These are phyloP conservation scores for Corynascus novoguineensis DNA, from an alignment of 495 filamentous ascomycete species.

Conservation along the genomic window DNA sequence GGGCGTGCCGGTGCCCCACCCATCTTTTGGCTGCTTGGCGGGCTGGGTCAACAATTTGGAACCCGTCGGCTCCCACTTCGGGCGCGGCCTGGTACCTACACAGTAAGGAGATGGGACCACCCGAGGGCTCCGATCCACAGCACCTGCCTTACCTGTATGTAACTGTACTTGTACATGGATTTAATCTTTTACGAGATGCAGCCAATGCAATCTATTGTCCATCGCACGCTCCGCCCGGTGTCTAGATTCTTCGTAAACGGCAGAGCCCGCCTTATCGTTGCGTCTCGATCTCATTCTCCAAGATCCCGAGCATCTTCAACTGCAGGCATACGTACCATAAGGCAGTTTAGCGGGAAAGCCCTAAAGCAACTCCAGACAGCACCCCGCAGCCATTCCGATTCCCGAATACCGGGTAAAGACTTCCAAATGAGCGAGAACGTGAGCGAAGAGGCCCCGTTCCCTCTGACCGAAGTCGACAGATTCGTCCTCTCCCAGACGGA, in stretches of 20 bases:
- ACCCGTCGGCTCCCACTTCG: not conserved
- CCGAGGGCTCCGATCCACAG: slow-evolving; percentile 6
- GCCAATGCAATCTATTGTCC: not conserved
- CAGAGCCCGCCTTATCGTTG: not conserved
- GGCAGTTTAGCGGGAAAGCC: slow-evolving; percentile 8
- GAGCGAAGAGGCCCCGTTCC: slow-evolving; percentile 47
- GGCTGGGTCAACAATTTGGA: slow-evolving; percentile 10
- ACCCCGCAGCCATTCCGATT: not conserved
- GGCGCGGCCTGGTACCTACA: not conserved
- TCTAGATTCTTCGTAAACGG: not conserved
- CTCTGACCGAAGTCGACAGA: slow-evolving; percentile 60
- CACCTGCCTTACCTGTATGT: slow-evolving; percentile 3
- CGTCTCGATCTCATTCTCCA: not conserved
- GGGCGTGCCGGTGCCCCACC: slow-evolving; percentile 15
- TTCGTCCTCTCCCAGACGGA: slow-evolving; percentile 63
- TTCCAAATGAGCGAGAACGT: slow-evolving; percentile 25
- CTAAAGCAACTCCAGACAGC: slow-evolving; percentile 3
- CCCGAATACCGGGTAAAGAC: slow-evolving; percentile 10
- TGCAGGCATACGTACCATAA: no score
- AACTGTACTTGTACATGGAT: not conserved
- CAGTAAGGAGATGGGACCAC: not conserved
- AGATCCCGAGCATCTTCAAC: not conserved
- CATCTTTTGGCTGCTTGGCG: slow-evolving; percentile 12
- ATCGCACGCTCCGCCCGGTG: not conserved
- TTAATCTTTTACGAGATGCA: not conserved